Base-by-base conservation (phyloP, 2,329 filamentous ascomycete species). In the Aspergillus sergii region DNA sequence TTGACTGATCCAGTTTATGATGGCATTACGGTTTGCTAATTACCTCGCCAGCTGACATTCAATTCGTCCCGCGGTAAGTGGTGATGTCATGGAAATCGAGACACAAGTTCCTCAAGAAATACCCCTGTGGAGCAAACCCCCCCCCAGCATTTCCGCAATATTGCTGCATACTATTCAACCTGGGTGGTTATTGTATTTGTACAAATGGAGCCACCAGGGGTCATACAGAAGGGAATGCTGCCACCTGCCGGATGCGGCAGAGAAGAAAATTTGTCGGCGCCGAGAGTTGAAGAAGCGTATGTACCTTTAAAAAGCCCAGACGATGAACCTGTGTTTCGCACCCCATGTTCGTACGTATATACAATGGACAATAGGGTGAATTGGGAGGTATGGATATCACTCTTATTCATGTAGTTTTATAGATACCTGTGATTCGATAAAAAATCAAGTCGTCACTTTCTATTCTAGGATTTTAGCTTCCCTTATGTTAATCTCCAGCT, bases 71-170 rank as follows among this genome's bases (percentile, higher is more conserved):
- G n/a, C n/a, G 7, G 28, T 6, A 48, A 62, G 60, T 62, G 60
- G 56, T 62, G 60, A 62, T 62, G 60, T 62, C 60, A 62, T 62
- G 11, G 21, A 41, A 7, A 14, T 32, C 36, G 4, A 55, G 11
- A 10, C 26, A n/a, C 30, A 34, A 60, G n/a, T 46, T 6, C 23
- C 26, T 53, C 36, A 26, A 16, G 28, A 43, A 23, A 53, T n/a
- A 19, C 16, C 8, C 26, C 14, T 19, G 14, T 54, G 32, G 50
- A 36, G 30, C 32, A 23, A 16, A 23, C 30, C 30, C n/a, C n/a
- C n/a, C n/a, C n/a, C 3, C 19, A 32, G 16, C 23, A 14, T 28
- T 45, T 19, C n/a, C 23, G 8, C 19, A 46, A n/a, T 32, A 26
- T 36, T n/a, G 16, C 34, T 12, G 9, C 11, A 55, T 36, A 19